Evolutionary conservation across 768 basidiomycete genomes (phyloP), one percentile per base, ranked within the genome.

Genomic region (Erythrobasidium yunnanense): DNA sequence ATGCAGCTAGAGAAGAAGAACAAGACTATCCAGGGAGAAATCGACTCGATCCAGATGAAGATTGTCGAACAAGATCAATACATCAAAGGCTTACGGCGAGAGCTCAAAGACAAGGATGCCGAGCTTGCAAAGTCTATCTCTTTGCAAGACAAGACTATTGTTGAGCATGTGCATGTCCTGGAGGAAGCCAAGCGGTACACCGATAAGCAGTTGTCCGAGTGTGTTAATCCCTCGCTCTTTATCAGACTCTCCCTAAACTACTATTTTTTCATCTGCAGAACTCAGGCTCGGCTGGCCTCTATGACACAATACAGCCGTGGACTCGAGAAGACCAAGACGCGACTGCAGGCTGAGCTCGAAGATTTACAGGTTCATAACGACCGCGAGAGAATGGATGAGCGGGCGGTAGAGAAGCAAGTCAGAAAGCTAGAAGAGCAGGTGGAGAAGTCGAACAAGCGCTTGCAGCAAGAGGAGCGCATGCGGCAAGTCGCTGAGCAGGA

Each of bases 111-210:
- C 92, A 65, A 82, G 89, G 69, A 87, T 85, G 70, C 87, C 1
- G 65, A 92, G 69, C 78, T 96, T 7, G 84, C 87, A 56, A 86
- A 87, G 1, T 84, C 82, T 73, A 87, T 68, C n/a, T 55, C 66
- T 23, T 66, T 77, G 18, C 76, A 95, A 73, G 90, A 96, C 79
- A 96, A 92, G 79, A 95, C 88, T n/a, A 92, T 95, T 66, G 91
- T 97, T 47, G 92, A 97, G 76, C 93, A 97, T 73, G 89, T 95
- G 25, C 86, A 97, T 74, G 93, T 96, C 29, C 81, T 93, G 11
- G 91, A 96, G 75, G 88, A 92, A 74, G 93, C 93, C 17, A 97
- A 96, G 76, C 85, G 85, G 34, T 85, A 93, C 65, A 92, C 93
- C 0, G 93, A 97, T 74, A 83, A 87, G 38, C 89, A 95, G 73